These are phyloP conservation scores for Eucalyptus grandis DNA, from an alignment of 345 rosid species.

Conservation along the genomic window DNA sequence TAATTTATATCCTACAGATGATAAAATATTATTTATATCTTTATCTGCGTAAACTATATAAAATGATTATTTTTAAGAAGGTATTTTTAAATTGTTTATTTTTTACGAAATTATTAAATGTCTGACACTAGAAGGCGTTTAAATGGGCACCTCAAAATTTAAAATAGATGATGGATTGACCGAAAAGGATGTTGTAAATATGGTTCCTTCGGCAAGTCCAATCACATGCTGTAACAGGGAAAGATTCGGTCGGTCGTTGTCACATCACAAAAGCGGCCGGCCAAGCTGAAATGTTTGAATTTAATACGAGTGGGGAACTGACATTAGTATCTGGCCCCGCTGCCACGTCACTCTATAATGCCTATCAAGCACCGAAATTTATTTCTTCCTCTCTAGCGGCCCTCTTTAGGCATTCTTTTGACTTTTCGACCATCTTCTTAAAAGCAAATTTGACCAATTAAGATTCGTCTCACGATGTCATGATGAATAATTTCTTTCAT, in stretches of 20 bases:
- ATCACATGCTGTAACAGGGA: background rate
- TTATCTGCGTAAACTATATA: too few relatives aligned
- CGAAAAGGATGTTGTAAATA: background rate
- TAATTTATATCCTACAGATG: accelerated
- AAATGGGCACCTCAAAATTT: background rate
- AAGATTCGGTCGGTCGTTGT: too few relatives aligned
- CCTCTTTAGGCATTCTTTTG: background rate
- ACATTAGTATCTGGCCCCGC: too few relatives aligned
- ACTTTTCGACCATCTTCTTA: background rate
- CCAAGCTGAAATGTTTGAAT: too few relatives aligned
- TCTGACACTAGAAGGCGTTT: too few relatives aligned
- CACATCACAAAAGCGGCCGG: too few relatives aligned
- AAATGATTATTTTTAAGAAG: too few relatives aligned
- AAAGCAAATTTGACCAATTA: background rate
- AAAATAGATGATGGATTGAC: background rate
- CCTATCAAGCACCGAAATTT: background rate
- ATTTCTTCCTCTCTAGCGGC: background rate
- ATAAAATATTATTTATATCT: too few relatives aligned
- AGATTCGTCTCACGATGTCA: background rate
- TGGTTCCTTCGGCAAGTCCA: background rate
- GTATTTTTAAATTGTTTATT: too few relatives aligned
- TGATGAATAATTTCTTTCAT: background rate
- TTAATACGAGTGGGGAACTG: too few relatives aligned
- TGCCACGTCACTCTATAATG: too few relatives aligned
- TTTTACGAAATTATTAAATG: too few relatives aligned